phyloP scores from a whole-genome alignment of 2,329 filamentous ascomycete genomes.

The Chrysoporthe puriensis region DNA sequence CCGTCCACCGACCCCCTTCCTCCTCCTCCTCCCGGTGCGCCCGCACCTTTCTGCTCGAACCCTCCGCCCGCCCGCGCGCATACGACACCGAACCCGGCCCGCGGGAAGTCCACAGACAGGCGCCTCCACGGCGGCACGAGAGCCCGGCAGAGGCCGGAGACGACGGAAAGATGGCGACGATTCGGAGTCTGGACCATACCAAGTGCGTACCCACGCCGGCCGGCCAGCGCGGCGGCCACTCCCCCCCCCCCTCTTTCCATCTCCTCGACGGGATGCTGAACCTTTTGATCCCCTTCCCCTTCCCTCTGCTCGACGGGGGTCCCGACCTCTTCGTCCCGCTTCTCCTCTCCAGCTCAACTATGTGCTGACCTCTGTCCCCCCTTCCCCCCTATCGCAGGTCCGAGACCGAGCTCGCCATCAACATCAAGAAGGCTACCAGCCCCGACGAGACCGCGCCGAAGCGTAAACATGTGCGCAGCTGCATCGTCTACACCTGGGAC shows the following conservation, averaged over 20 bases:
- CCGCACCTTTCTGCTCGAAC: too few species aligned
- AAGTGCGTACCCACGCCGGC: constrained; percentile 33
- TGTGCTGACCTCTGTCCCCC: constrained; percentile 27
- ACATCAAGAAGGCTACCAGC: constrained; percentile 72
- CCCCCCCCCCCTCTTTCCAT: too few species aligned
- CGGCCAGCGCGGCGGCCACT: background rate
- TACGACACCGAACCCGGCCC: too few species aligned
- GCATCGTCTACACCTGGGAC: constrained; percentile 99
- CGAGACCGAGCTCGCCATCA: constrained; percentile 70
- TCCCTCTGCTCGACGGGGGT: too few species aligned
- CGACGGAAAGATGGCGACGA: constrained; percentile 36
- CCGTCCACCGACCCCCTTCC: too few species aligned
- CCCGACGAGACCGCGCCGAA: constrained; percentile 70
- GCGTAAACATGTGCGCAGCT: constrained; percentile 94
- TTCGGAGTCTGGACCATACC: constrained; percentile 39
- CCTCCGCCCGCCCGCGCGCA: too few species aligned
- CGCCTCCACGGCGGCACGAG: too few species aligned
- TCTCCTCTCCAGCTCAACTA: background rate
- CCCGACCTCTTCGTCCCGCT: background rate
- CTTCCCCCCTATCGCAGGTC: constrained; percentile 49
- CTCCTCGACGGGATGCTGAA: too few species aligned
- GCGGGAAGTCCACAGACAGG: too few species aligned
- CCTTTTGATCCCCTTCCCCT: too few species aligned
- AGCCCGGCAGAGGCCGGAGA: too few species aligned
- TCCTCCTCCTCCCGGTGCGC: too few species aligned